phyloP scores from a whole-genome alignment of 345 rosid species.

The Eucalyptus coolabah region DNA sequence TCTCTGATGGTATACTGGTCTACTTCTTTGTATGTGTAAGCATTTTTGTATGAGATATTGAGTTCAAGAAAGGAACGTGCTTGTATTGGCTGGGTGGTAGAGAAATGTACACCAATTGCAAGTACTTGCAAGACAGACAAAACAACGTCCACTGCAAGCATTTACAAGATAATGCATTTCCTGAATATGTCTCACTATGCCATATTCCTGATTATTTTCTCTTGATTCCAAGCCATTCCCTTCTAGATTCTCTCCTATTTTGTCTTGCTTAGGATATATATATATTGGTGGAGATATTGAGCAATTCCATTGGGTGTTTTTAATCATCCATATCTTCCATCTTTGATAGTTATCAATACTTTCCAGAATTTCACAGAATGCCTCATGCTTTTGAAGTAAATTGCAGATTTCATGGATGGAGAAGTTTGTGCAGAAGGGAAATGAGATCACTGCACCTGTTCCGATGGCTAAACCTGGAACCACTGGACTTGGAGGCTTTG shows the following conservation, averaged over 20 bases:
- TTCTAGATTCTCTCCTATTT: not conserved
- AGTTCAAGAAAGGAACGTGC: not conserved
- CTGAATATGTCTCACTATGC: not conserved
- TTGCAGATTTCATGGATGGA: constrained; percentile 99
- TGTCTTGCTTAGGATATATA: not conserved
- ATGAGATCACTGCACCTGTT: constrained; percentile 95
- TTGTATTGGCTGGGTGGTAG: not conserved
- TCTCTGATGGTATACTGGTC: not conserved
- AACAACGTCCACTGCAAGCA: not conserved
- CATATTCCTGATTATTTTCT: not conserved
- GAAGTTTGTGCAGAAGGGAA: constrained; percentile 86
- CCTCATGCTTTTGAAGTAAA: not conserved
- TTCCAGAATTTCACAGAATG: not conserved
- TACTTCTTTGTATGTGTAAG: not conserved
- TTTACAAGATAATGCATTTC: not conserved
- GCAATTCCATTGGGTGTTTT: not conserved
- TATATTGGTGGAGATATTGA: not conserved
- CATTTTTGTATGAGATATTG: not conserved
- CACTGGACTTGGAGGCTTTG: constrained; percentile 99
- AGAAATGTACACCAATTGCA: not conserved
- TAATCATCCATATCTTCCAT: not conserved
- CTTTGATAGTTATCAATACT: not conserved
- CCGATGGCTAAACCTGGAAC: constrained; percentile 94
- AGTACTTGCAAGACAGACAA: not conserved
- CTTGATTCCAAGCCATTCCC: not conserved